Evolutionary conservation across 192 early-diverging fungal genomes (phyloP).

Genomic region (Entomortierella lignicola): DNA sequence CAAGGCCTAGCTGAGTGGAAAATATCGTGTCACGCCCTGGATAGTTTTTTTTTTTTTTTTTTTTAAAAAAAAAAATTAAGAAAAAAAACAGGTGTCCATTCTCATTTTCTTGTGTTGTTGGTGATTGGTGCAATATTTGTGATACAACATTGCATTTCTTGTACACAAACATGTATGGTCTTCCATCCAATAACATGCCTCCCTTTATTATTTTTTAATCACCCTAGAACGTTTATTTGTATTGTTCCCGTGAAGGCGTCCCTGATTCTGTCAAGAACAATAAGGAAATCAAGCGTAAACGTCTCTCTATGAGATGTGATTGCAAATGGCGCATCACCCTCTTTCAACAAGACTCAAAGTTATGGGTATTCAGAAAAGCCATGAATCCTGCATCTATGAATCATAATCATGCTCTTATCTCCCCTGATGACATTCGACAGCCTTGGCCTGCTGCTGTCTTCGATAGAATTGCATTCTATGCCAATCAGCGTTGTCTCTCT

Average conservation of each 20-base stretch:
- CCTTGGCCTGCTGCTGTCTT: conserved; percentile 64
- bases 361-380: conserved; percentile 69
- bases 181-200: not conserved
- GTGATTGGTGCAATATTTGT: conserved; percentile 3
- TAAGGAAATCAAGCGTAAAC: conserved; percentile 64
- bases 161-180: not conserved
- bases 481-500: conserved; percentile 56
- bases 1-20: no score
- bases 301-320: conserved; percentile 66
- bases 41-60: no score
- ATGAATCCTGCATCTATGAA: conserved; percentile 63
- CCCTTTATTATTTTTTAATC: not conserved
- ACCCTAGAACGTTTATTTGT: conserved; percentile 67
- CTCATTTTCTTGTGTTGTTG: not conserved
- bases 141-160: conserved; percentile 8
- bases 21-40: no score
- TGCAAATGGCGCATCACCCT: conserved; percentile 70
- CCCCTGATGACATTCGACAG: conserved; percentile 63
- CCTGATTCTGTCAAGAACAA: conserved; percentile 64
- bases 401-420: conserved; percentile 66
- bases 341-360: conserved; percentile 63
- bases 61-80: not conserved
- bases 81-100: not conserved
- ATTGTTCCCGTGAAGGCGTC: conserved; percentile 70
- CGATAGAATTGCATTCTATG: conserved; percentile 62